These are phyloP conservation scores for Agrostemma githago DNA, from an alignment of 148 eudicot genomes.

Conservation along the genomic window DNA sequence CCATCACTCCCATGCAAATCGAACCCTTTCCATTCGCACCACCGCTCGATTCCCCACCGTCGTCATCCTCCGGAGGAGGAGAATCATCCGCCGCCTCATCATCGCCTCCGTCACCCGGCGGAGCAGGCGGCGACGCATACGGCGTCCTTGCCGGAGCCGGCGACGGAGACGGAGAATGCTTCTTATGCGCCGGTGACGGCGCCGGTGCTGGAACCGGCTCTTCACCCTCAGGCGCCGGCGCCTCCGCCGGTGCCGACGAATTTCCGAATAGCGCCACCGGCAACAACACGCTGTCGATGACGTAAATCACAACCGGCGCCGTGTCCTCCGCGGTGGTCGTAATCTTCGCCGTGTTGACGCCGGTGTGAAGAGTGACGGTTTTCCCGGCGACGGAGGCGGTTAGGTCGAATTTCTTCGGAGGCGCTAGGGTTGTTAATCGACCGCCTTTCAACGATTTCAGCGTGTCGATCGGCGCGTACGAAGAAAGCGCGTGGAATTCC, in stretches of 20 bases:
- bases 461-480: constrained; percentile 50
- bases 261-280: constrained; percentile 46
- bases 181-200: constrained; percentile 31
- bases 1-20: constrained; percentile 16
- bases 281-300: constrained; percentile 55
- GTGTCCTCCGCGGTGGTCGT: constrained; percentile 20
- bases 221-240: constrained; percentile 34
- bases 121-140: not conserved
- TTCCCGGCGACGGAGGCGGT: constrained; percentile 22
- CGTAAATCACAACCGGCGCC: constrained; percentile 36
- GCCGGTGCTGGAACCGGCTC: constrained; percentile 33
- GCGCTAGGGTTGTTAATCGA: constrained; percentile 45
- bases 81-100: not conserved
- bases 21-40: constrained; percentile 21
- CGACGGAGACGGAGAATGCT: not conserved
- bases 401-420: constrained; percentile 43
- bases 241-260: constrained; percentile 30
- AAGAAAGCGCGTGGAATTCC: constrained; percentile 57
- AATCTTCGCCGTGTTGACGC: constrained; percentile 24
- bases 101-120: not conserved
- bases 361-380: constrained; percentile 30
- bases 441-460: constrained; percentile 41
- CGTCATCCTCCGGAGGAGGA: constrained; percentile 23
- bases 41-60: constrained; percentile 26
- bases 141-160: not conserved